Base-by-base conservation (phyloP, 306 rosid genomes). In the Cyamopsis tetragonoloba region DNA sequence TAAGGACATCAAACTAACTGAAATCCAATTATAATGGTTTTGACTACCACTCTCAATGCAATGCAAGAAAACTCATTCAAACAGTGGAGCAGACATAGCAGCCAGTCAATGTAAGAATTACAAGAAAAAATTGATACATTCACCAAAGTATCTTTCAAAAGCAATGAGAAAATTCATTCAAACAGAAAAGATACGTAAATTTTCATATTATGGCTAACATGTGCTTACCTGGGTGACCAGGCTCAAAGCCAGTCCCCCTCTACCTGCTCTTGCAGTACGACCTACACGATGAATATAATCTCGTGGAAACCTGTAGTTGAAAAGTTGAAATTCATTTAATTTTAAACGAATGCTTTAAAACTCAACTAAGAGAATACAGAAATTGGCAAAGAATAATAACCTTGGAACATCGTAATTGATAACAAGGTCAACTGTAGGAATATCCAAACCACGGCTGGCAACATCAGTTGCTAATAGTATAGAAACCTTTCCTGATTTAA, bases 241-340 rank as follows among this genome's bases (percentile, higher is more conserved):
- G 82, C 87, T 87, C 76, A 89, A 20, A 38, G 96, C 91, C 51
- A 87, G 74, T 31, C 96, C 98, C 59, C 86, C 91, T 81, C 93
- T 86, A 62, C 98, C 96, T 28, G 96, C 98, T 81, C 98, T 88
- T 66, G 96, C 93, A 19, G 93, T 92, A 72, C 93, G 93, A 38
- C 98, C 98, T 18, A 92, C 98, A 27, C 98, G 93, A 48, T 89
- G 96, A 69, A 88, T 79, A 80, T 89, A 92, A 74, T 92, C 98
- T 53, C 82, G 82, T 15, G 93, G 91, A 62, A 77, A 73, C 86
- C 96, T 89, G 87, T 48, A 81, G 53, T 44, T 26, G 24, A 37
- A 53, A 28, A 13, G 47, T 42, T 71, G 51, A 84, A 73, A 62
- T 72, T 53, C 38, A 4, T 62, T 54, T 13, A 14, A 47, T 56